Base-by-base conservation (phyloP, 805 yeast species). In the Cyberlindnera samutprakarnensis region DNA sequence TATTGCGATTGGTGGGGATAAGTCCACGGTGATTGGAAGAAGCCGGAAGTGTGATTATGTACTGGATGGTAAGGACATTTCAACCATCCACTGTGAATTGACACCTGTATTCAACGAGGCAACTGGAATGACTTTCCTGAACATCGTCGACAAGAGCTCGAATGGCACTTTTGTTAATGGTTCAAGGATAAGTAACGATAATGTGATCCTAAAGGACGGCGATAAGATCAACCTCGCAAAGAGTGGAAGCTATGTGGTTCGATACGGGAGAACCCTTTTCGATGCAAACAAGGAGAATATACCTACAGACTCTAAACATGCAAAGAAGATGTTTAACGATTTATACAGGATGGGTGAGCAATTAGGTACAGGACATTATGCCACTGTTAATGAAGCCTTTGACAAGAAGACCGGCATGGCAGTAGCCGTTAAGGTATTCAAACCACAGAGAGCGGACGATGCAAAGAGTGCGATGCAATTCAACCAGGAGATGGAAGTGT, bases 361-460 rank as follows among this genome's bases (percentile, higher is more conserved):
- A 41, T 55, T 82, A 15, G 92, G 92, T 0, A 59, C 79, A 4
- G 92, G 92, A 1, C 90, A 82, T 54, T 82, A 82, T 47, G 90
- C 92, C 0, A 74, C 75, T n/a, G 92, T 82, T 4, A 78, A 75
- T 48, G 83, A 78, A 42, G 85, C 85, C 3, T 61, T 63, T 7
- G 66, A 72, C 39, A 69, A 75, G 42, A 53, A 56, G 7, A 66
- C 77, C 0, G 85, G 86, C 0, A 67, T 68, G 30, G 56, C 67
- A 3, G 81, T 75, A 29, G 92, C 90, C 0, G 84, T 82, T 4
- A 82, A 82, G 48, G 75, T 82, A 7, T 82, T 82, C 54, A 78
- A 75, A 43, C 78, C 80, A 40, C 61, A 70, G 53, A 51, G 50
- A 28, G 51, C 56, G 21, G 66, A 63, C 35, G 68, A 63, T 43